Base-by-base conservation (phyloP, 2,329 filamentous ascomycete genomes). In the Lomentospora prolificans region DNA sequence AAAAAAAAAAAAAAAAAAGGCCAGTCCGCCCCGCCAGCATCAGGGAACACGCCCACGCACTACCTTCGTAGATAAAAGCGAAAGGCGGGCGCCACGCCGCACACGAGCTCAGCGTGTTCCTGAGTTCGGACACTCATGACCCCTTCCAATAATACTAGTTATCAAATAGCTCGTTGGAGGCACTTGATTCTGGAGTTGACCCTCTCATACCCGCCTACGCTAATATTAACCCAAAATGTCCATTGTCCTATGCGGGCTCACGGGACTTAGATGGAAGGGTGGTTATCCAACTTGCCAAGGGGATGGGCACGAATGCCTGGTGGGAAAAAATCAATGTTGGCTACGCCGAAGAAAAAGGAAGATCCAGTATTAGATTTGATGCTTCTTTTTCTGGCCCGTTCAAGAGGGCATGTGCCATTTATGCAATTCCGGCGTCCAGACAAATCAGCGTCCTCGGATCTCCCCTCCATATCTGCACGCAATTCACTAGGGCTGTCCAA, bases 361-460 rank as follows among this genome's bases (percentile, higher is more conserved):
- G n/a, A n/a, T n/a, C n/a, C n/a, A n/a, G n/a, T 7, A 33, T 48
- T 9, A 25, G 17, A 48, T 27, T 41, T 10, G 7, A 17, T 41
- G 36, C 36, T 17, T 17, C 22, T 5, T 27, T 22, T 22, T 48
- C 12, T 22, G 17, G 10, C 22, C 22, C 44, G 44, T 48, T 48
- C 44, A 48, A 48, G 9, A 48, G 44, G 44, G 44, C 44, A 25
- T 48, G 44, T 48, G 44, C 44, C 22, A 48, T 48, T 48, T 19
- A 48, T 25, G 44, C 44, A 25, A 22, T 27, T 25, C 44, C 44
- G 17, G 44, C 5, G 22, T 25, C 22, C 44, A 48, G 10, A 19
- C 44, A 48, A 48, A 48, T 48, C 44, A 48, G 44, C 17, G 19
- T 19, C 6, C 44, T 48, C 14, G 10, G 14, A 25, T 48, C 44